These are phyloP conservation scores for Solanum chacoense DNA, from an alignment of 305 asterid genomes.

Conservation along the genomic window DNA sequence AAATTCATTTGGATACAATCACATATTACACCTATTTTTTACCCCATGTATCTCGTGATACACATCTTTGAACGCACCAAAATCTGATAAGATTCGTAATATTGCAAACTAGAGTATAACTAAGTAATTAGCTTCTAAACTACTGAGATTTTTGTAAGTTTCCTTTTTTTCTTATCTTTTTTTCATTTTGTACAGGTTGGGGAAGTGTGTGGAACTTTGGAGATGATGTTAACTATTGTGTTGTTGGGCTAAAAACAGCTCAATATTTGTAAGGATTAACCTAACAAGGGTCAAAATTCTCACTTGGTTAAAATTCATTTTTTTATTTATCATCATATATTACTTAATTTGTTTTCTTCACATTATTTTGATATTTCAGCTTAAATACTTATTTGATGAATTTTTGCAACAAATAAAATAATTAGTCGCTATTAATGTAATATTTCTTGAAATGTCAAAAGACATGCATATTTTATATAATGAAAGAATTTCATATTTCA, in stretches of 20 bases:
- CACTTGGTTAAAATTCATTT: no score
- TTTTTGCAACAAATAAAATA: not conserved
- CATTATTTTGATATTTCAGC: not conserved
- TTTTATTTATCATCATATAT: no score
- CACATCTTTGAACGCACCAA: no score
- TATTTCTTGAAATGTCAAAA: not conserved
- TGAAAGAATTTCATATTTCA: no score
- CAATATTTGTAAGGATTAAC: not conserved
- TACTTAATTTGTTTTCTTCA: no score
- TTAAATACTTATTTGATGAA: not conserved
- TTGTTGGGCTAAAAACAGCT: not conserved
- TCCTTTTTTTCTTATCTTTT: no score
- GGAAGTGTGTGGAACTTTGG: not conserved
- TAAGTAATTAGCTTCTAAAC: no score
- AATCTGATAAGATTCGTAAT: no score
- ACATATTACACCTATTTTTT: no score
- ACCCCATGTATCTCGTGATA: no score
- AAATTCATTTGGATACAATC: not conserved
- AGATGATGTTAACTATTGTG: not conserved
- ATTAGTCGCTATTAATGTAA: not conserved
- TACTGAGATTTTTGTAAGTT: not conserved
- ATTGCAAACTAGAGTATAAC: no score
- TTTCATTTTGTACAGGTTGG: not conserved
- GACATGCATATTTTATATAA: not conserved
- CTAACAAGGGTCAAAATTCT: no score